phyloP scores from a whole-genome alignment of 1,139 yeast genomes.

The Pichia sp. region DNA sequence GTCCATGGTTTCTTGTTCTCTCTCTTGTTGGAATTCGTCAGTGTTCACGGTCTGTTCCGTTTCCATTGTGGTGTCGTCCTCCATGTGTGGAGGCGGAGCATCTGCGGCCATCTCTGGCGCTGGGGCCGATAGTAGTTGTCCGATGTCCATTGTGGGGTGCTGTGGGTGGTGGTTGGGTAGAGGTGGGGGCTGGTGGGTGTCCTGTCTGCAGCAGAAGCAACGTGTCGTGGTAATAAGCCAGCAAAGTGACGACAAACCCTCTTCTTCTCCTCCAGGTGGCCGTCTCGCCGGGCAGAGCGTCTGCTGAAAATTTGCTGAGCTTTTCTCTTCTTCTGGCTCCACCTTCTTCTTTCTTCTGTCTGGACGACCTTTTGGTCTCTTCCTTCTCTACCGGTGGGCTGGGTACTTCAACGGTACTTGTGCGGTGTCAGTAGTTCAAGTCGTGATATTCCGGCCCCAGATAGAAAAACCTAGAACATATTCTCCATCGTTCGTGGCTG shows the following conservation, averaged over 20 bases:
- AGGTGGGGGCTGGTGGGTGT: too few species aligned
- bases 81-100: background rate
- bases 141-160: background rate
- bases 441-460: slow-evolving; percentile 64
- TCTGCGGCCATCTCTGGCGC: background rate
- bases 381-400: slow-evolving; percentile 10
- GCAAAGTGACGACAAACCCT: too few species aligned
- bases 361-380: too few species aligned
- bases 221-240: too few species aligned
- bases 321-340: too few species aligned
- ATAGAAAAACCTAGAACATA: slow-evolving; percentile 67
- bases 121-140: background rate
- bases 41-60: background rate
- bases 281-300: too few species aligned
- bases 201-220: too few species aligned
- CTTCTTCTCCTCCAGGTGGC: too few species aligned
- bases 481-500: slow-evolving; percentile 67
- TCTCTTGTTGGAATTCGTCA: background rate
- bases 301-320: too few species aligned
- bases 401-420: slow-evolving; percentile 14
- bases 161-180: too few species aligned
- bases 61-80: background rate
- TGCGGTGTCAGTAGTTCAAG: slow-evolving; percentile 15
- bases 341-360: background rate
- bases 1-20: too few species aligned